Conservation (phyloP, 2,329 filamentous ascomycete genomes). For the Didymella exigua region DNA sequence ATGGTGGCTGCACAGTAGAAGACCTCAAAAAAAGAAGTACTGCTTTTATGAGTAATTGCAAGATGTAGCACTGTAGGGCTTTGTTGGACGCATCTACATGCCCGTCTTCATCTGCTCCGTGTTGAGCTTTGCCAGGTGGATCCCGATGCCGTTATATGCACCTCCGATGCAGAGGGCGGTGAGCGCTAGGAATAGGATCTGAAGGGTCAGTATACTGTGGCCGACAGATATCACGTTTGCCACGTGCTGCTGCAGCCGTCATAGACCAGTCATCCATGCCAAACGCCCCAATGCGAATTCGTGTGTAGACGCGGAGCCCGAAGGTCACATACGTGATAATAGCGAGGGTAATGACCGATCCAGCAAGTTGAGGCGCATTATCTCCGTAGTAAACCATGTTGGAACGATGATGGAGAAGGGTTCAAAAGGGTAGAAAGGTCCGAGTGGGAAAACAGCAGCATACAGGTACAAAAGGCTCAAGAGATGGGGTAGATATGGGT, state of each 20-base stretch:
- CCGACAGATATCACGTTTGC: background rate
- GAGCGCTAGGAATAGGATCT: conserved; percentile 9
- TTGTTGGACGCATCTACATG: conserved; percentile 20
- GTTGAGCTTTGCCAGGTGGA: conserved; percentile 21
- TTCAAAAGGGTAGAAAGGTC: background rate
- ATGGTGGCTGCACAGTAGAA: conserved; percentile 47
- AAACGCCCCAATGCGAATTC: conserved; percentile 27
- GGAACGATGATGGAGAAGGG: background rate
- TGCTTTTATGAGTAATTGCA: conserved; percentile 3
- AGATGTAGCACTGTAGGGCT: background rate
- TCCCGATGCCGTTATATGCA: conserved; percentile 5
- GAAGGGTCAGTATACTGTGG: background rate
- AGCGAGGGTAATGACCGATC: conserved; percentile 23
- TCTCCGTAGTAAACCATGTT: conserved; percentile 13
- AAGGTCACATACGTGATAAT: conserved; percentile 23
- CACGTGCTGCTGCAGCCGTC: background rate
- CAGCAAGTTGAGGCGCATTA: conserved; percentile 21
- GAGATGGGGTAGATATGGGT: background rate
- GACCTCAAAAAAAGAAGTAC: conserved; percentile 49
- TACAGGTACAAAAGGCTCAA: background rate
- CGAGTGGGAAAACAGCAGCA: background rate
- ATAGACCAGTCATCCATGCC: conserved; percentile 43
- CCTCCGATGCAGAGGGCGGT: conserved; percentile 18
- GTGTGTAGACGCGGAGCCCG: conserved; percentile 25
- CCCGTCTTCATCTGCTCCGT: background rate